Evolutionary conservation across 768 basidiomycete genomes (phyloP).

Genomic region (Boletellus sp.): DNA sequence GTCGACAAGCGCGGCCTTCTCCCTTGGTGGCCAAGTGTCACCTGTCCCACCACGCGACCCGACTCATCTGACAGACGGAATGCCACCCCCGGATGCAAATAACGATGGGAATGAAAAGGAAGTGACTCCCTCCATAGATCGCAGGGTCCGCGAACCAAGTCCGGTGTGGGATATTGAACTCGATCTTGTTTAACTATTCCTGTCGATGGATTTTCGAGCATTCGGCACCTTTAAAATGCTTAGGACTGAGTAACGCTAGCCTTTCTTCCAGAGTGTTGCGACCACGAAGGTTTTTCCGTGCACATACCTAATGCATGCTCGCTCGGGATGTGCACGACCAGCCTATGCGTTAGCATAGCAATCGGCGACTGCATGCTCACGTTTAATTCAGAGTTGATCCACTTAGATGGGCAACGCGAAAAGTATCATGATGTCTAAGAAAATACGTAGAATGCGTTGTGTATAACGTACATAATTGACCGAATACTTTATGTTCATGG

Average conservation of each 20-base stretch:
- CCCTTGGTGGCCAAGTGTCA: slow-evolving; percentile 26
- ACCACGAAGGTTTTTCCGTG: background rate
- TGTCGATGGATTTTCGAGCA: background rate
- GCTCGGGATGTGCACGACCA: too few relatives aligned
- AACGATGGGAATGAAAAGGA: slow-evolving; percentile 24
- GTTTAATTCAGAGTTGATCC: background rate
- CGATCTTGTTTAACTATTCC: slow-evolving; percentile 39
- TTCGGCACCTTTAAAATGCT: too few relatives aligned
- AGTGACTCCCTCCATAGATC: slow-evolving; percentile 5
- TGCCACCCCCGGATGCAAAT: background rate
- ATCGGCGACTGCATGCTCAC: background rate
- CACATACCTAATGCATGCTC: too few relatives aligned
- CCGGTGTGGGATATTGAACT: slow-evolving; percentile 75
- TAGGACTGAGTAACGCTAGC: too few relatives aligned
- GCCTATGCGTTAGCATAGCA: too few relatives aligned
- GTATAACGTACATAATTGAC: slow-evolving; percentile 20
- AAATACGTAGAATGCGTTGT: background rate
- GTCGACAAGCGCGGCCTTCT: slow-evolving; percentile 46
- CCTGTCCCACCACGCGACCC: background rate
- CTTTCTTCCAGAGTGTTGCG: background rate
- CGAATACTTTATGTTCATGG: slow-evolving; percentile 19
- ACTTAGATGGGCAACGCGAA: background rate
- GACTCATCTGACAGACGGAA: background rate
- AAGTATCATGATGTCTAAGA: background rate
- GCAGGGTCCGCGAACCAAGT: slow-evolving; percentile 43